Base-by-base conservation (phyloP, 371 early-diverging fungal genomes). In the Saksenaea vasiformis region DNA sequence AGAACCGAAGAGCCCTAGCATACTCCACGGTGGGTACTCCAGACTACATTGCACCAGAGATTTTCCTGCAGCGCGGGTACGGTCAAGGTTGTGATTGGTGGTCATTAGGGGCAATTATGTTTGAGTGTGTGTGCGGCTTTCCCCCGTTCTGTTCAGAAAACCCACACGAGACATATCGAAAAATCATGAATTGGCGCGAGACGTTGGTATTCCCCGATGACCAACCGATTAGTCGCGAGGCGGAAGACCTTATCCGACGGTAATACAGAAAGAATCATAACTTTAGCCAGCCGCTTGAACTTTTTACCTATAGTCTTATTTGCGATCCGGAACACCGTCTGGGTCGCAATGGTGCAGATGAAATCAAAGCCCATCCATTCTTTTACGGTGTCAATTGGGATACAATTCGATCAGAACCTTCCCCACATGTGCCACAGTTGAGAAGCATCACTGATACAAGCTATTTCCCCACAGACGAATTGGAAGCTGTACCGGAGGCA, bases 41-140 rank as follows among this genome's bases (percentile, higher is more conserved):
- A 0, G 98, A 98, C 76, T 97, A 97, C 71, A 96, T 99, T 81
- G 98, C 98, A 15, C 96, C 97, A 11, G 98, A 98, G 78, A 92
- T 97, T 59, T 97, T 97, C 72, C 71, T 91, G 68, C 92, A 93
- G 55, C 88, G 90, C 56, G 97, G 99, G 2, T 99, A 99, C 82
- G 94, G 95, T 47, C 93, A 95, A 73, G 95, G 93, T 47, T 97
- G 96, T 70, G 99, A 99, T 84, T 97, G 98, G 94, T 99, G 99
- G 99, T 94, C 97, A 7, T 76, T 99, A 5, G 99, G 99, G 5
- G 96, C 98, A 2, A 95, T 99, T 66, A 92, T 99, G 88, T 99
- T 93, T 76, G 99, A 99, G 75, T 91, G 98, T 64, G 82, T 98
- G 47, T 91, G 95, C 44, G 98, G 98, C 1, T 97, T 95, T 62